Conservation (phyloP, 164 flowering plant species). For the Nymphaea colorata region DNA sequence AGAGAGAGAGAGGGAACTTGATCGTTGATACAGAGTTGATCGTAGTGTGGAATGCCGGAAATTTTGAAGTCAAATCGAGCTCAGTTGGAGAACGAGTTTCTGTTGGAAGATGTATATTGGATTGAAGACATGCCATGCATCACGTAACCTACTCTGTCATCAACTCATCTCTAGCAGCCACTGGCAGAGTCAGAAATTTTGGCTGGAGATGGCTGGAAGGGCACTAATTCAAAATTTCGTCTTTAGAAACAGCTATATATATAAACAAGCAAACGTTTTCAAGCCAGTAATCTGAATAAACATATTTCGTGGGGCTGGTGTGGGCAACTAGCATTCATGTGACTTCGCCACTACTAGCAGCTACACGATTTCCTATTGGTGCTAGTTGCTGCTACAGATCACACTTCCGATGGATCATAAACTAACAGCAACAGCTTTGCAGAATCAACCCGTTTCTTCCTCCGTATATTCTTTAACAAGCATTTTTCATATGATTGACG, state of each 20-base stretch:
- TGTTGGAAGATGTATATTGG: conserved; percentile 55
- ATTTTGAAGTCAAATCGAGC: conserved; percentile 51
- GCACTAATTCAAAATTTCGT: no score
- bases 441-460: neutral
- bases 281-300: no score
- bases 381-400: neutral
- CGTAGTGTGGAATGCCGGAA: conserved; percentile 27
- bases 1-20: neutral
- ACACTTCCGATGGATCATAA: neutral
- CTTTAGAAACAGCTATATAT: no score
- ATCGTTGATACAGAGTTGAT: neutral
- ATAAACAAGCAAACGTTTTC: no score
- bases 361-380: neutral
- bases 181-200: no score
- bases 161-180: no score
- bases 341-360: conserved; percentile 5
- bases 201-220: no score
- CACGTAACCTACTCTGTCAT: conserved; percentile 48
- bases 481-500: no score
- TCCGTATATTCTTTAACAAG: no score
- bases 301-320: no score
- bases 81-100: conserved; percentile 68
- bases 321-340: no score
- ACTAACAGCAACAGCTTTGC: neutral
- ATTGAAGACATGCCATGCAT: conserved; percentile 70